Conservation (phyloP, 345 rosid species). For the Salix purpurea region DNA sequence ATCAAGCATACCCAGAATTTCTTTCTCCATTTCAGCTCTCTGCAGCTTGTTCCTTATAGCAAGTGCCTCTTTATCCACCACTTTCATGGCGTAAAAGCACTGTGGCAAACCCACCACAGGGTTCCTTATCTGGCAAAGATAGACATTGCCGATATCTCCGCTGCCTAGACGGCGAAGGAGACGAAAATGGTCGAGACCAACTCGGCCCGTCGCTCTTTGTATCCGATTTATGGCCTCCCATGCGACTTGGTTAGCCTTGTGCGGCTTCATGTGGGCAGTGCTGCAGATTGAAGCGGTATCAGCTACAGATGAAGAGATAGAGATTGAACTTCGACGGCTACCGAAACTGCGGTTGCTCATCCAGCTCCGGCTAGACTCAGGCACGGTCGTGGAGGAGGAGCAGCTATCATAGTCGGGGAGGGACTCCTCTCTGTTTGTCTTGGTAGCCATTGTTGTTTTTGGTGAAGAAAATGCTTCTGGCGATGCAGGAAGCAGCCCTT, state of each 20-base stretch:
- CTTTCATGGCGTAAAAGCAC: conserved; percentile 85
- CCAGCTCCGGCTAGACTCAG: conserved; percentile 82
- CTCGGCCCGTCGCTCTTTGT: conserved; percentile 45
- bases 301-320: conserved; percentile 37
- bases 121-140: conserved; percentile 82
- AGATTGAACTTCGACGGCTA: conserved; percentile 72
- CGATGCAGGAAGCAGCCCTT: neutral
- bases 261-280: conserved; percentile 55
- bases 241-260: conserved; percentile 83
- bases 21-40: conserved; percentile 92
- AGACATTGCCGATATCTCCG: conserved; percentile 88
- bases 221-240: conserved; percentile 83
- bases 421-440: conserved; percentile 40
- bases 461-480: neutral
- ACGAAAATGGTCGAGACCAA: conserved; percentile 79
- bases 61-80: conserved; percentile 88
- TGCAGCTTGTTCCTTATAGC: conserved; percentile 73
- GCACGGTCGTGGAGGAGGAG: conserved; percentile 52
- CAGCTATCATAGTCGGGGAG: conserved; percentile 52
- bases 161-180: conserved; percentile 79
- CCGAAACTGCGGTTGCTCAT: conserved; percentile 78
- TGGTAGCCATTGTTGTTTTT: conserved; percentile 39
- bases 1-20: conserved; percentile 76
- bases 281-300: conserved; percentile 22
- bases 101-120: conserved; percentile 48